Conservation (phyloP, 164 flowering plant genomes). For the Brasenia schreberi region DNA sequence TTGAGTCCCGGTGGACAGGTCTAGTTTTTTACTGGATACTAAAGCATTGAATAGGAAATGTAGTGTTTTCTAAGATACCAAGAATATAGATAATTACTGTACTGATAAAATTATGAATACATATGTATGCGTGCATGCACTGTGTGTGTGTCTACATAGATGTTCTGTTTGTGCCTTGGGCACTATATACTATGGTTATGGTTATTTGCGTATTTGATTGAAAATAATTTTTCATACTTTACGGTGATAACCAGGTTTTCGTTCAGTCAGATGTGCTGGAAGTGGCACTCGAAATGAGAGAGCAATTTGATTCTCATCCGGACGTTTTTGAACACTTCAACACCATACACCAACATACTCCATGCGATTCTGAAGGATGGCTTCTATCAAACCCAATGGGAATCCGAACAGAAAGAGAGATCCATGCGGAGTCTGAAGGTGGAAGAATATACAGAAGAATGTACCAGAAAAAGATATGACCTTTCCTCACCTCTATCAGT, state of each 20-base stretch:
- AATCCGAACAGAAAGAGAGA: slow-evolving; percentile 86
- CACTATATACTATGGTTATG: no score
- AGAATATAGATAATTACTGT: no score
- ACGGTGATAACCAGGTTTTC: slow-evolving; percentile 33
- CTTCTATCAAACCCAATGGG: slow-evolving; percentile 71
- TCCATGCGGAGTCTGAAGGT: slow-evolving; percentile 86
- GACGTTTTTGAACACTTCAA: slow-evolving; percentile 41
- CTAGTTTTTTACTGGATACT: no score
- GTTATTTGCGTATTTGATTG: no score
- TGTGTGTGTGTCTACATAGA: no score
- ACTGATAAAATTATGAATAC: no score
- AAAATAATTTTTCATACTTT: no score
- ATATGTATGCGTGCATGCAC: no score
- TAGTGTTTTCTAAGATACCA: no score
- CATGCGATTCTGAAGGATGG: slow-evolving; percentile 70
- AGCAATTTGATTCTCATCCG: slow-evolving; percentile 42
- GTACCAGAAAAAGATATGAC: slow-evolving; percentile 33
- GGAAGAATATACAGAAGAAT: slow-evolving; percentile 69
- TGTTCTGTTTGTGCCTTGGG: no score
- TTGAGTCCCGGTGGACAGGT: slow-evolving; percentile 69
- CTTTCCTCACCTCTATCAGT: no score
- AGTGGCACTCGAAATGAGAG: slow-evolving; percentile 76
- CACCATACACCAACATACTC: slow-evolving; percentile 16
- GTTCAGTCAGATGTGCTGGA: slow-evolving; percentile 85
- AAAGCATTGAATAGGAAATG: no score